Evolutionary conservation across 1,284 basidiomycete genomes (phyloP).

Genomic region (Fomitopsis pinicola): DNA sequence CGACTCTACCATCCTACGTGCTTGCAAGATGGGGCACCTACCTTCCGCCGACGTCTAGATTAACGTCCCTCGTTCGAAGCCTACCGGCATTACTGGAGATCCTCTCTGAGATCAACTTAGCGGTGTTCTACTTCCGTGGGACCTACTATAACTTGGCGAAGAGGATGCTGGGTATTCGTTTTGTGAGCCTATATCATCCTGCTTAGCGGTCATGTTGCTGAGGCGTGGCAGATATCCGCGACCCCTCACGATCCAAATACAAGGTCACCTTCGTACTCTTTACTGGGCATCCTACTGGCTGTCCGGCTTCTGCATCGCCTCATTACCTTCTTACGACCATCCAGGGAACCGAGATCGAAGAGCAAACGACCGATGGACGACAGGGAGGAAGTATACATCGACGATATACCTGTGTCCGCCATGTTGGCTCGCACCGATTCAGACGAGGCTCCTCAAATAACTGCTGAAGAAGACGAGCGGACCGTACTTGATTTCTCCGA

Average conservation of each 20-base stretch:
- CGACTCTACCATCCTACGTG: slow-evolving; percentile 58
- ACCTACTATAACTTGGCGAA: slow-evolving; percentile 75
- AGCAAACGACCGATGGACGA: slow-evolving; percentile 29
- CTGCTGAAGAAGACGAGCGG: slow-evolving; percentile 64
- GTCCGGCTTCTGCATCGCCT: slow-evolving; percentile 69
- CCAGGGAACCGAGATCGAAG: slow-evolving; percentile 17
- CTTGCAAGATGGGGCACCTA: slow-evolving; percentile 46
- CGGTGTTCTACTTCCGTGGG: slow-evolving; percentile 78
- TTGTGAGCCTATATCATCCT: slow-evolving; percentile 46
- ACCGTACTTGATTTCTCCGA: slow-evolving; percentile 57
- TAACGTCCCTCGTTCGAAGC: slow-evolving; percentile 36
- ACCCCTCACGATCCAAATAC: slow-evolving; percentile 66
- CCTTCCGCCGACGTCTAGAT: slow-evolving; percentile 30
- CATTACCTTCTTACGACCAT: slow-evolving; percentile 35
- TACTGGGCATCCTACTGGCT: slow-evolving; percentile 75
- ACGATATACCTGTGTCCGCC: slow-evolving; percentile 56
- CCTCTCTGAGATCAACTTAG: slow-evolving; percentile 72
- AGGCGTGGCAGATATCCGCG: slow-evolving; percentile 59
- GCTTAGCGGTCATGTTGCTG: neutral
- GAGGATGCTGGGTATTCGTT: slow-evolving; percentile 66
- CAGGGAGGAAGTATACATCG: slow-evolving; percentile 54
- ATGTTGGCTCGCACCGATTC: slow-evolving; percentile 51
- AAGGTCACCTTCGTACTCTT: slow-evolving; percentile 78
- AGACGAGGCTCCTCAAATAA: slow-evolving; percentile 47
- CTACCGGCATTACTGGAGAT: slow-evolving; percentile 50